phyloP scores from a whole-genome alignment of 2,329 filamentous ascomycete genomes.

The Pseudogymnoascus sp. region DNA sequence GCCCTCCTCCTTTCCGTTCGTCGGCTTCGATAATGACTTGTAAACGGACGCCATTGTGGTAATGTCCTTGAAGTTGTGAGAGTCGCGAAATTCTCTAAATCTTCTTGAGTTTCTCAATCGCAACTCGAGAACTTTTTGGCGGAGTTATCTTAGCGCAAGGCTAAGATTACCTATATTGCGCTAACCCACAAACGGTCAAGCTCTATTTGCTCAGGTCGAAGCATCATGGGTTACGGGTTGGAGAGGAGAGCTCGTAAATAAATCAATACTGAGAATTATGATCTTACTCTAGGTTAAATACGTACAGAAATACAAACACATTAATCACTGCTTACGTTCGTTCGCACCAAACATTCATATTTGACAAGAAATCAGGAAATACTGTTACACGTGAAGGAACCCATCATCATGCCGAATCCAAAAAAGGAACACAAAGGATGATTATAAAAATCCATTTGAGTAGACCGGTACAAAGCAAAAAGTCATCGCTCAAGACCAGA shows the following conservation, averaged over 20 bases:
- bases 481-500: background rate
- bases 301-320: background rate
- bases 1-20: constrained; percentile 30
- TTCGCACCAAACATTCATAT: background rate
- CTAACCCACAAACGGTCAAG: background rate
- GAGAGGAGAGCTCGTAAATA: background rate
- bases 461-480: constrained; percentile 9
- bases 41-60: constrained; percentile 61
- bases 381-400: constrained; percentile 13
- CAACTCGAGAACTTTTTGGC: constrained; percentile 13
- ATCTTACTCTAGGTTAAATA: background rate
- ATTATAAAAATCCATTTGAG: constrained; percentile 8
- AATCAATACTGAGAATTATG: background rate
- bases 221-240: background rate
- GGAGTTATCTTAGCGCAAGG: constrained; percentile 10
- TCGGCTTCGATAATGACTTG: constrained; percentile 60
- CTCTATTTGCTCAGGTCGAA: background rate
- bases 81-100: constrained; percentile 18
- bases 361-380: constrained; percentile 9
- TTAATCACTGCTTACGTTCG: background rate
- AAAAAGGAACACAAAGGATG: constrained; percentile 10
- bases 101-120: constrained; percentile 10
- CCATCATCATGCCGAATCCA: constrained; percentile 12
- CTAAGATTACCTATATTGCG: constrained; percentile 5
- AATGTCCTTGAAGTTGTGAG: constrained; percentile 10